A percentile compares a stretch with the other conserved stretches of the same genome.
These are phyloP conservation scores for Pterocarpus macrocarpus DNA, from an alignment of 306 rosid species.

Conservation along the genomic window DNA sequence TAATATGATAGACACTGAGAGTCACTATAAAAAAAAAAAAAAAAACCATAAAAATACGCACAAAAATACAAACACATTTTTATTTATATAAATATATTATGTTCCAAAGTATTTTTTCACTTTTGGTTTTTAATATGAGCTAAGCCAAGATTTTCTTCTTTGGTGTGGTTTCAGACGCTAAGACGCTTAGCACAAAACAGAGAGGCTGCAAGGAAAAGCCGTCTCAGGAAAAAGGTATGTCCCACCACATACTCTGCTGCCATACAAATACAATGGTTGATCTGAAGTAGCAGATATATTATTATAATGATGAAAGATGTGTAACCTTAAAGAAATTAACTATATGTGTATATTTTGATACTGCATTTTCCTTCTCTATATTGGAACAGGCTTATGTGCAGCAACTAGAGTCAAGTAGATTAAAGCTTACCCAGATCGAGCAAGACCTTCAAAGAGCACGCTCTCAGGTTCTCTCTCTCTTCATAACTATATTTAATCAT, in stretches of 20 bases:
- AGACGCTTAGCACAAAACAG: conserved; percentile 97
- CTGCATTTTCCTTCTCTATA: neutral
- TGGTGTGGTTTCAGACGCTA: conserved; percentile 64
- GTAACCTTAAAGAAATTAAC: neutral
- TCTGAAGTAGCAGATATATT: neutral
- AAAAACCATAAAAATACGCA: neutral
- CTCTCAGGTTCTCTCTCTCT: conserved; percentile 67
- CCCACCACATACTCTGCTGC: conserved; percentile 31
- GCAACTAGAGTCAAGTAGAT: conserved; percentile 86
- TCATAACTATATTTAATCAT: too few relatives aligned
- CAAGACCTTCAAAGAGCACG: conserved; percentile 94
- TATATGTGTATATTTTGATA: neutral
- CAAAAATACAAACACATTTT: neutral
- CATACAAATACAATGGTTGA: neutral
- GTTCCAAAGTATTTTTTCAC: neutral
- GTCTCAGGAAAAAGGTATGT: conserved; percentile 87
- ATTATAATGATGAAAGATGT: neutral
- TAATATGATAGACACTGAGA: neutral
- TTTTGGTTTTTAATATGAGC: neutral
- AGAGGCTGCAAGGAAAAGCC: conserved; percentile 97
- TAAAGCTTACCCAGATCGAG: conserved; percentile 84
- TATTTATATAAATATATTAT: neutral
- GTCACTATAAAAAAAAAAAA: too few relatives aligned
- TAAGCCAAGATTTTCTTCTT: conserved; percentile 27
- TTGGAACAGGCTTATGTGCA: conserved; percentile 87